A percentile compares a stretch with the other conserved stretches of the same genome.
Evolutionary conservation across 148 eudicot genomes (phyloP).

Genomic region (Gaultheria prostrata): DNA sequence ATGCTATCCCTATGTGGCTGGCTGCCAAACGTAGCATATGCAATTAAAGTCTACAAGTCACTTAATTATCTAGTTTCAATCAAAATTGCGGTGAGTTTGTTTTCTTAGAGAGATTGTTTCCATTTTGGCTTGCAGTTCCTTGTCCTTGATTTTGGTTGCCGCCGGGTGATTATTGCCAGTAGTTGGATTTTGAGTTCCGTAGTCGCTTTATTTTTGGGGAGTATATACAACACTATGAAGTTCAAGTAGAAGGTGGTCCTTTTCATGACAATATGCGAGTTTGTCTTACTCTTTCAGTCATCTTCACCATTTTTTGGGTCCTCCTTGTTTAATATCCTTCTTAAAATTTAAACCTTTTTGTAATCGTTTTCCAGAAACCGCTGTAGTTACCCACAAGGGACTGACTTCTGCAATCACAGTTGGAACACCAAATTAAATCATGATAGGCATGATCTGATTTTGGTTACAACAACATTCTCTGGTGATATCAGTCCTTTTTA

Average conservation of each 20-base stretch:
- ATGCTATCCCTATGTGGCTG: background rate
- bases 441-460: background rate
- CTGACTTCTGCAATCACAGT: background rate
- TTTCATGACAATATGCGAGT: background rate
- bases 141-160: background rate
- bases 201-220: background rate
- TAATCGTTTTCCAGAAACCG: background rate
- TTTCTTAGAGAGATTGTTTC: background rate
- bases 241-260: background rate
- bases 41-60: background rate
- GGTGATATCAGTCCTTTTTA: background rate
- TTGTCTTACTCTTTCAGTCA: background rate
- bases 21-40: background rate
- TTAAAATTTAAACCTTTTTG: background rate
- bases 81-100: background rate
- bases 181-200: background rate
- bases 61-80: background rate
- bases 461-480: background rate
- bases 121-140: background rate
- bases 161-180: background rate
- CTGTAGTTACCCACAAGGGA: background rate
- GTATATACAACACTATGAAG: background rate
- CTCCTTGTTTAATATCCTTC: background rate
- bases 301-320: background rate
- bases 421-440: background rate